These are phyloP conservation scores for Cornus suecica DNA, from an alignment of 148 eudicot species.

Conservation along the genomic window DNA sequence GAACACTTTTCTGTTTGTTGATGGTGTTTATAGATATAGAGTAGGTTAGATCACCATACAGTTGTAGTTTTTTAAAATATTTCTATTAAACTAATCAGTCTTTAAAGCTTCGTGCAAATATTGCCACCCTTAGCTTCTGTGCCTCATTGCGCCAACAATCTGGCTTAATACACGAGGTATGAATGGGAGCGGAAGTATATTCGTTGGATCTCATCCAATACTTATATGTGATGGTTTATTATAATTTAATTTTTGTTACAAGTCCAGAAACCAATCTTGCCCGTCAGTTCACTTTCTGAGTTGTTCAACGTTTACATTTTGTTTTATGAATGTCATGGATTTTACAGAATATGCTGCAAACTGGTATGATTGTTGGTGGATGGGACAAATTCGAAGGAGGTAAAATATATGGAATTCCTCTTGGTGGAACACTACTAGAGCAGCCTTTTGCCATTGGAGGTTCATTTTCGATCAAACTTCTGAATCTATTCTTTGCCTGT, in stretches of 20 bases:
- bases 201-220: too few relatives aligned
- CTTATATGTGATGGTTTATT: too few relatives aligned
- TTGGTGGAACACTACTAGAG: conserved; percentile 80
- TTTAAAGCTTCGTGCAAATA: neutral
- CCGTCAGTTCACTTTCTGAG: neutral
- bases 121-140: neutral
- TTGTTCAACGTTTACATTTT: neutral
- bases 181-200: too few relatives aligned
- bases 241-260: too few relatives aligned
- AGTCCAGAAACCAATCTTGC: too few relatives aligned
- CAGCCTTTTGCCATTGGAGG: conserved; percentile 92
- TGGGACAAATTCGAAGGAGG: conserved; percentile 90
- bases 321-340: neutral
- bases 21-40: neutral
- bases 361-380: conserved; percentile 87
- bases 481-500: neutral
- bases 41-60: neutral
- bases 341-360: conserved; percentile 65
- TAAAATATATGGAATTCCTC: conserved; percentile 74
- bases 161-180: neutral
- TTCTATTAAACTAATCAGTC: neutral
- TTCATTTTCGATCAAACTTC: conserved; percentile 15
- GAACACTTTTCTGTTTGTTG: neutral
- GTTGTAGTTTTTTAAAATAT: neutral
- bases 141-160: neutral